These are phyloP conservation scores for Microcos paniculata DNA, from an alignment of 345 rosid genomes.

Conservation along the genomic window DNA sequence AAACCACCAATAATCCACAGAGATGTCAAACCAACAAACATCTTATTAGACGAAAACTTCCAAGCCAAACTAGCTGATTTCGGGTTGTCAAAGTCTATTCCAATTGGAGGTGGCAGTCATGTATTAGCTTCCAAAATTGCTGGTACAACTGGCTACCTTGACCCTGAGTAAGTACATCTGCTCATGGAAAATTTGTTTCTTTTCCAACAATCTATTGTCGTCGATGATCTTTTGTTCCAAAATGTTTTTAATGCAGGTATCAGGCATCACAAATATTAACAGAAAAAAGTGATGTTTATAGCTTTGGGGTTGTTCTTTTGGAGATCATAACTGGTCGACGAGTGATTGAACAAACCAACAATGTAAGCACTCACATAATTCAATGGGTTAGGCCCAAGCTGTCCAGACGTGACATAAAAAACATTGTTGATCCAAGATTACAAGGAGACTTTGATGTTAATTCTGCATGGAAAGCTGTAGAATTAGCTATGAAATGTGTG, in stretches of 20 bases:
- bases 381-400: slow-evolving; percentile 44
- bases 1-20: slow-evolving; percentile 19
- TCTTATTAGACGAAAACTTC: neutral
- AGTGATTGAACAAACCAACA: slow-evolving; percentile 26
- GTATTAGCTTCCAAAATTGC: neutral
- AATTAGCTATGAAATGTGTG: slow-evolving; percentile 52
- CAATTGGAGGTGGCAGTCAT: slow-evolving; percentile 31
- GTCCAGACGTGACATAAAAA: slow-evolving; percentile 42
- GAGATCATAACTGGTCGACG: slow-evolving; percentile 51
- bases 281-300: slow-evolving; percentile 56
- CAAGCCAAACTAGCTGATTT: slow-evolving; percentile 28
- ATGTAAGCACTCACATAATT: slow-evolving; percentile 30
- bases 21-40: slow-evolving; percentile 11
- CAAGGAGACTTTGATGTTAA: slow-evolving; percentile 33
- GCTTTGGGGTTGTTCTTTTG: slow-evolving; percentile 53
- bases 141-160: slow-evolving; percentile 32
- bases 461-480: slow-evolving; percentile 48
- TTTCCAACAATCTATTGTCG: neutral
- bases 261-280: slow-evolving; percentile 32
- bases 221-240: neutral
- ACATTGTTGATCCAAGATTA: slow-evolving; percentile 50
- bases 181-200: neutral
- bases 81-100: slow-evolving; percentile 32
- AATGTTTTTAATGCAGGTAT: slow-evolving; percentile 20
- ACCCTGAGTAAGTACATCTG: slow-evolving; percentile 23